Conservation (phyloP, 495 filamentous ascomycete species). For the Podospora pseudocomata region DNA sequence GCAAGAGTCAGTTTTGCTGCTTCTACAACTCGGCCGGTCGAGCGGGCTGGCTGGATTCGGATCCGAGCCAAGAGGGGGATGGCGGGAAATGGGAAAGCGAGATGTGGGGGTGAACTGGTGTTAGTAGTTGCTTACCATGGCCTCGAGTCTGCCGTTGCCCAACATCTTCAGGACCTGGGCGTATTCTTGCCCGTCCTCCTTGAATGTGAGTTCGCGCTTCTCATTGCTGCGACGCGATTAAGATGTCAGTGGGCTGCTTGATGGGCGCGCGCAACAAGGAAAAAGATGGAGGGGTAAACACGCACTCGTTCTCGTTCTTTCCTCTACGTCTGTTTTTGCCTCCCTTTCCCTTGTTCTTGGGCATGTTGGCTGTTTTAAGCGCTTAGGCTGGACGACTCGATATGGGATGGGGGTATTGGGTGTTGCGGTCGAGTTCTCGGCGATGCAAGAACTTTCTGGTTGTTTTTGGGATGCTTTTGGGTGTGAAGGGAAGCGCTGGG, state of each 20-base stretch:
- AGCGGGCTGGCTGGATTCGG: not conserved
- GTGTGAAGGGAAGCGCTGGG: not conserved
- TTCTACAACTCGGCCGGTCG: not conserved
- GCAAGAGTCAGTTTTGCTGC: not conserved
- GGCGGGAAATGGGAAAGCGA: not conserved
- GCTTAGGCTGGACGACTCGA: not conserved
- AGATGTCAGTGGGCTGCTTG: constrained; percentile 1
- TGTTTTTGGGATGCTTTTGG: not conserved
- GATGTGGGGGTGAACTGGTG: not conserved
- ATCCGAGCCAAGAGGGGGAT: not conserved
- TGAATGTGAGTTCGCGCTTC: constrained; percentile 97
- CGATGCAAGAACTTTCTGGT: constrained; percentile 9
- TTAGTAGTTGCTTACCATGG: constrained; percentile 35
- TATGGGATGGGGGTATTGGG: not conserved
- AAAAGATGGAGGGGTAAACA: constrained; percentile 1
- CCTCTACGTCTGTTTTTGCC: constrained; percentile 98
- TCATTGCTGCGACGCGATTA: constrained; percentile 64
- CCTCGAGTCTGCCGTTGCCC: constrained; percentile 94
- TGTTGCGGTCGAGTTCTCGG: constrained; percentile 1
- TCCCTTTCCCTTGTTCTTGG: constrained; percentile 58
- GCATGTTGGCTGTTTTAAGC: constrained; percentile 23
- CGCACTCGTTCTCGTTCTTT: constrained; percentile 91
- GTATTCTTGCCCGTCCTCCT: constrained; percentile 99
- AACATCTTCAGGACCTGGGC: constrained; percentile 99
- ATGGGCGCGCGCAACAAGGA: not conserved